Evolutionary conservation across 805 yeast genomes (phyloP).

Genomic region (Saccharomycopsis babjevae): DNA sequence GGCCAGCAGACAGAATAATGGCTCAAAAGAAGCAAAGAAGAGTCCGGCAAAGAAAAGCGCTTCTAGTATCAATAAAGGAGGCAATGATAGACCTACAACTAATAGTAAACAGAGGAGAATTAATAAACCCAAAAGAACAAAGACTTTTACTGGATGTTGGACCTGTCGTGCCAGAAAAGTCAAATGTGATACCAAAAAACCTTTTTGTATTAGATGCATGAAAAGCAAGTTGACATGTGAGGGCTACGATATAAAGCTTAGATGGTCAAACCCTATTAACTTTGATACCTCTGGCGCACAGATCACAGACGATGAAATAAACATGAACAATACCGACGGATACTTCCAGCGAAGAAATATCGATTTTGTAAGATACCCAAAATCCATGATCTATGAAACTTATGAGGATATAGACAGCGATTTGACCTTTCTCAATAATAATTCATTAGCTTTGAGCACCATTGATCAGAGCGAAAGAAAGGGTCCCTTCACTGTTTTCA

Average conservation of each 20-base stretch:
- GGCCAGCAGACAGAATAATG: too few relatives aligned
- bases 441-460: slow-evolving; percentile 31
- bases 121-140: slow-evolving; percentile 33
- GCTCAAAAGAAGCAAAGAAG: too few relatives aligned
- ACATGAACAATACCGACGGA: slow-evolving; percentile 1
- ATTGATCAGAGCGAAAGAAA: slow-evolving; percentile 39
- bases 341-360: slow-evolving; percentile 61
- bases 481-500: slow-evolving; percentile 83
- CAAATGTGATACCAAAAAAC: slow-evolving; percentile 66
- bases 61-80: too few relatives aligned
- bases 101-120: background rate
- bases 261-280: slow-evolving; percentile 56
- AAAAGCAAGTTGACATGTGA: slow-evolving; percentile 62
- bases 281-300: slow-evolving; percentile 27
- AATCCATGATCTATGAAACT: slow-evolving; percentile 45
- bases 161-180: slow-evolving; percentile 76
- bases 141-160: slow-evolving; percentile 82
- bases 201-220: slow-evolving; percentile 61
- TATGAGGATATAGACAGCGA: slow-evolving; percentile 79
- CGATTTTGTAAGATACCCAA: slow-evolving; percentile 65
- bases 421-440: slow-evolving; percentile 39
- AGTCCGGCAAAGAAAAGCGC: too few relatives aligned
- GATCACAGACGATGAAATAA: background rate
- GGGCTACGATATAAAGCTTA: slow-evolving; percentile 71
- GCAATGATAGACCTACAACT: background rate